These are phyloP conservation scores for Penicillium sp. DNA, from an alignment of 2,329 filamentous ascomycete species.

Conservation along the genomic window DNA sequence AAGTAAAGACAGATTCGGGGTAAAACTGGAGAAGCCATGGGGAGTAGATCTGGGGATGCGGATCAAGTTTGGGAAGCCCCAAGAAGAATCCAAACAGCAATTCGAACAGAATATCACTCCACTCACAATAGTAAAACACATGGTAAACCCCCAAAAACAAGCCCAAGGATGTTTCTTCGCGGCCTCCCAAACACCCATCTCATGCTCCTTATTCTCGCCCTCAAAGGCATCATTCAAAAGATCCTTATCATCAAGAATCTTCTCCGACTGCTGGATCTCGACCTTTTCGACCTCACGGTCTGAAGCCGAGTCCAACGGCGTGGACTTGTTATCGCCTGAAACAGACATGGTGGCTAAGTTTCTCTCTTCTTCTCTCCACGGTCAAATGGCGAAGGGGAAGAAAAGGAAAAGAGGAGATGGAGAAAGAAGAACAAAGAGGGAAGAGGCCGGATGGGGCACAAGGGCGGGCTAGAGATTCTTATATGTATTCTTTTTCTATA, in stretches of 20 bases:
- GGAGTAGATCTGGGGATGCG: neutral
- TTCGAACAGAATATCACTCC: constrained; percentile 28
- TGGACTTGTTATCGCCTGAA: neutral
- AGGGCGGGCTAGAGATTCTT: neutral
- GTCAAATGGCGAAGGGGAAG: neutral
- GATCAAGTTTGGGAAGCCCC: neutral
- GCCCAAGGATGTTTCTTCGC: constrained; percentile 53
- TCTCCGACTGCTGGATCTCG: constrained; percentile 43
- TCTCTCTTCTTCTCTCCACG: neutral
- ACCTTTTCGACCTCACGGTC: constrained; percentile 12
- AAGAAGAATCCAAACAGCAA: neutral
- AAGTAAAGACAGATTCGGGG: neutral
- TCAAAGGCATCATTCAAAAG: constrained; percentile 51
- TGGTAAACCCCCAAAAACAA: constrained; percentile 56
- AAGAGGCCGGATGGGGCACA: neutral
- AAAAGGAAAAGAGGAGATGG: neutral
- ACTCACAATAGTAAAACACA: constrained; percentile 59
- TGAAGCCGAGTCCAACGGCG: neutral
- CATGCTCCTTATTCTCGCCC: constrained; percentile 53
- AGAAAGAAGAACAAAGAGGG: neutral
- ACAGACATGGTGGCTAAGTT: neutral
- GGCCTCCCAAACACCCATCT: constrained; percentile 49
- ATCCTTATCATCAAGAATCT: constrained; percentile 43
- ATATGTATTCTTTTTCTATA: neutral
- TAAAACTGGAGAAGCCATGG: neutral